Base-by-base conservation (phyloP, 2,329 filamentous ascomycete species). In the Exophiala mesophila region DNA sequence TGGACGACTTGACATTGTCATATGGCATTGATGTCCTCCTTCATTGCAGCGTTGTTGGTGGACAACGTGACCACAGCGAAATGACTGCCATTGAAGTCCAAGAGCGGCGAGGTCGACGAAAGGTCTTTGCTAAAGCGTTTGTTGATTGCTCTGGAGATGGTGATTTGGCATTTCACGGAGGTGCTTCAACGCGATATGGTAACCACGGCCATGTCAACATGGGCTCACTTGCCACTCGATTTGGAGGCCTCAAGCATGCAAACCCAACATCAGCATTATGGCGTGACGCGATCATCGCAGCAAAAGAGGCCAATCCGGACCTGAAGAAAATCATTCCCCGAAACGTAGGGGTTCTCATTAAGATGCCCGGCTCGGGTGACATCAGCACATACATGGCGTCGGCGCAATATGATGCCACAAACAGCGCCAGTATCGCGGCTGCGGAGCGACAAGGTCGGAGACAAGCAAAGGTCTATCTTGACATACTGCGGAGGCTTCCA, bases 191-290 rank as follows among this genome's bases (percentile, higher is more conserved):
- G 12, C 23, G 42, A 26, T 45, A 40, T 18, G 42, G 42, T 31
- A 45, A 45, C 24, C 42, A 45, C 28, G 42, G 42, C 6, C 36
- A 45, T 17, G 31, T 45, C n/a, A 45, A 45, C 28, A 45, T 45
- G 42, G 42, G 42, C 21, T 45, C 42, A 16, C 36, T 45, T 30
- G 36, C 42, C 5, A 45, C 42, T 4, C 16, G 31, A 18, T 45
- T 45, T 28, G 42, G 42, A 12, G 42, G 42, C 4, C 31, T 45
- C 7, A 6, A 5, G 7, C 15, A 45, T 12, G 42, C 42, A 6
- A 45, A 40, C 19, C 42, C 42, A 9, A 34, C 35, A 23, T 36
- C 41, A 19, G 7, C 10, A 7, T 20, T 29, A 32, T 45, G 42
- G 42, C 42, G 37, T 4, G 42, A 45, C 17, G 42, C 42, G 6